Percentiles rank a stretch among this genome's conserved stretches.
Evolutionary conservation across 495 filamentous ascomycete genomes (phyloP).

Genomic region (Penicillium riverlandense): DNA sequence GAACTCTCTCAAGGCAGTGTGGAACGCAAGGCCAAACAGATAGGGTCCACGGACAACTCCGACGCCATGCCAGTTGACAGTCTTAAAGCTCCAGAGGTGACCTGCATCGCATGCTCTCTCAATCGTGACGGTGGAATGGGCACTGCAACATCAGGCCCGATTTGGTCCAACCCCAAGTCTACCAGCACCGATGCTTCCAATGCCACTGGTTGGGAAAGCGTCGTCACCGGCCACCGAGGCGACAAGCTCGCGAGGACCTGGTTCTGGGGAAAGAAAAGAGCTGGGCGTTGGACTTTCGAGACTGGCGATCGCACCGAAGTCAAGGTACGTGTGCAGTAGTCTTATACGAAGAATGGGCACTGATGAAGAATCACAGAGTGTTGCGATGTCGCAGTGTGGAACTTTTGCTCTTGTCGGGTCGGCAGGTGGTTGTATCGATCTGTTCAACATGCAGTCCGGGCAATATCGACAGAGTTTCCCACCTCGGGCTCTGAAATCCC

Average conservation of each 20-base stretch:
- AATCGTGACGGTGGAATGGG: slow-evolving; percentile 93
- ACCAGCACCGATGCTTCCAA: slow-evolving; percentile 54
- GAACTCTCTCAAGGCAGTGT: slow-evolving; percentile 87
- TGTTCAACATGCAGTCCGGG: slow-evolving; percentile 96
- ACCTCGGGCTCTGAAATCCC: slow-evolving; percentile 49
- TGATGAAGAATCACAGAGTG: slow-evolving; percentile 43
- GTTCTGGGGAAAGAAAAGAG: slow-evolving; percentile 94
- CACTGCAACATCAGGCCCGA: slow-evolving; percentile 56
- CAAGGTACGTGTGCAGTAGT: slow-evolving; percentile 31
- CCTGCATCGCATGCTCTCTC: slow-evolving; percentile 79
- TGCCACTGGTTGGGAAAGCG: slow-evolving; percentile 89
- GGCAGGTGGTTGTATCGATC: slow-evolving; percentile 69
- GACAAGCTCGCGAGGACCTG: slow-evolving; percentile 85
- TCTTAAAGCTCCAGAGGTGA: slow-evolving; percentile 83
- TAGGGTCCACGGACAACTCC: slow-evolving; percentile 48
- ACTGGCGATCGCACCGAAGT: slow-evolving; percentile 80
- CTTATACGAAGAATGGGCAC: neutral
- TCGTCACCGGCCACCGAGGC: slow-evolving; percentile 86
- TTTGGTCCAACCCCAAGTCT: slow-evolving; percentile 67
- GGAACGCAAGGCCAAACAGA: slow-evolving; percentile 76
- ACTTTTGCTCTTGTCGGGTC: slow-evolving; percentile 93
- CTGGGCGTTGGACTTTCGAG: slow-evolving; percentile 87
- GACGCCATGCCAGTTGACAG: slow-evolving; percentile 51
- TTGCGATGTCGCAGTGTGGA: slow-evolving; percentile 83
- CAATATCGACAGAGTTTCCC: slow-evolving; percentile 80